phyloP scores from a whole-genome alignment of 2,329 filamentous ascomycete species.

The Nothophaeocryptopus gaeumannii region DNA sequence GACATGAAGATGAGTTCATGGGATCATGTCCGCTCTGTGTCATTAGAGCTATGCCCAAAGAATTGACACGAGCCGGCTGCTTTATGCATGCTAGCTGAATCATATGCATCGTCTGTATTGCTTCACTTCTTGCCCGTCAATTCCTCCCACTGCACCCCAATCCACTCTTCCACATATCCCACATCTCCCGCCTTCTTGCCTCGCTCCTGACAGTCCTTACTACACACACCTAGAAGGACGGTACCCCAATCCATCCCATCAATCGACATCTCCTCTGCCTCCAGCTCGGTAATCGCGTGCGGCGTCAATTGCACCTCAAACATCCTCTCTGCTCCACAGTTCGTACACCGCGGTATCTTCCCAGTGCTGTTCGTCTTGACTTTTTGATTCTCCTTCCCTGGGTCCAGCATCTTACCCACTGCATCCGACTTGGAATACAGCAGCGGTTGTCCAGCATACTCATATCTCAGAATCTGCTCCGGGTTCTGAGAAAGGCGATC shows the following conservation, averaged over 20 bases:
- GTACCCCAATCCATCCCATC: conserved; percentile 99
- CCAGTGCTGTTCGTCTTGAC: conserved; percentile 15
- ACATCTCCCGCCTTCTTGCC: conserved; percentile 59
- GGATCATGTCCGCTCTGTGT: too few relatives aligned
- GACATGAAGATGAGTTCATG: too few relatives aligned
- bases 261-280: conserved; percentile 64
- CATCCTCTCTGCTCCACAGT: conserved; percentile 70
- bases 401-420: conserved; percentile 63
- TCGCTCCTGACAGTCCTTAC: conserved; percentile 67
- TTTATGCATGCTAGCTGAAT: too few relatives aligned
- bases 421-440: conserved; percentile 77
- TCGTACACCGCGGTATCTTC: conserved; percentile 70
- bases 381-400: conserved; percentile 25
- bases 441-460: conserved; percentile 53
- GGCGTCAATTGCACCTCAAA: conserved; percentile 94
- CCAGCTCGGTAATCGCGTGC: conserved; percentile 83
- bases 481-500: conserved; percentile 51
- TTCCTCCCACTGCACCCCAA: conserved; percentile 98
- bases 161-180: conserved; percentile 91
- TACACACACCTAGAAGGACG: conserved; percentile 81
- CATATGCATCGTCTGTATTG: background rate
- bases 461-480: conserved; percentile 52
- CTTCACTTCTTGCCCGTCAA: conserved; percentile 28
- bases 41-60: too few relatives aligned
- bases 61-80: too few relatives aligned